phyloP scores from a whole-genome alignment of 23 red algal species.

The Cyanidium caldarium region DNA sequence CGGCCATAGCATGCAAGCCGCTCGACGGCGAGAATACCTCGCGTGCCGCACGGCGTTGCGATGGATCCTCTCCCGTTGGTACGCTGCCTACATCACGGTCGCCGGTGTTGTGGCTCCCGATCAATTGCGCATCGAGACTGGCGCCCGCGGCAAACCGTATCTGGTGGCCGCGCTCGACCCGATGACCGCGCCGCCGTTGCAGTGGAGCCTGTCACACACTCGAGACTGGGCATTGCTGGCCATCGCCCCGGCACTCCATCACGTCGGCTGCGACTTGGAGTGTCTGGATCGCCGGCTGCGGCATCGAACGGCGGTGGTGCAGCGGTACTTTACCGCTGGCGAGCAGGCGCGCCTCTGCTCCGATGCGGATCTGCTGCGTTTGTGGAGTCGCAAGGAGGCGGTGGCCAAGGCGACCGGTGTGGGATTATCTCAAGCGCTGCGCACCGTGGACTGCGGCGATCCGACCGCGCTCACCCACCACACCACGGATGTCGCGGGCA shows the following conservation, averaged over 20 bases:
- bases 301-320: background rate
- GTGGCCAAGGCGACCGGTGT: background rate
- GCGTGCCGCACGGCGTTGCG: background rate
- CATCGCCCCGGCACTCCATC: background rate
- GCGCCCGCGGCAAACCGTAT: background rate
- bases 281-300: background rate
- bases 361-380: background rate
- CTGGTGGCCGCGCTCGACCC: background rate
- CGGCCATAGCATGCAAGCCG: too few species aligned
- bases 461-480: too few species aligned
- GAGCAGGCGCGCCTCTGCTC: too few species aligned
- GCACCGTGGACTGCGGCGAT: too few species aligned
- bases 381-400: background rate
- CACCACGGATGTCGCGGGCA: too few species aligned
- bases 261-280: background rate
- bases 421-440: too few species aligned
- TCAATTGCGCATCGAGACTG: background rate
- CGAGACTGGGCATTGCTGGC: background rate
- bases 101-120: background rate
- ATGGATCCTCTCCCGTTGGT: background rate
- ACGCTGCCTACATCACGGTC: too few species aligned
- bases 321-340: too few species aligned
- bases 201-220: background rate
- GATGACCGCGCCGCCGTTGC: too few species aligned
- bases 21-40: background rate